Base-by-base conservation (phyloP, 164 flowering plant species). In the Chimonanthus praecox region DNA sequence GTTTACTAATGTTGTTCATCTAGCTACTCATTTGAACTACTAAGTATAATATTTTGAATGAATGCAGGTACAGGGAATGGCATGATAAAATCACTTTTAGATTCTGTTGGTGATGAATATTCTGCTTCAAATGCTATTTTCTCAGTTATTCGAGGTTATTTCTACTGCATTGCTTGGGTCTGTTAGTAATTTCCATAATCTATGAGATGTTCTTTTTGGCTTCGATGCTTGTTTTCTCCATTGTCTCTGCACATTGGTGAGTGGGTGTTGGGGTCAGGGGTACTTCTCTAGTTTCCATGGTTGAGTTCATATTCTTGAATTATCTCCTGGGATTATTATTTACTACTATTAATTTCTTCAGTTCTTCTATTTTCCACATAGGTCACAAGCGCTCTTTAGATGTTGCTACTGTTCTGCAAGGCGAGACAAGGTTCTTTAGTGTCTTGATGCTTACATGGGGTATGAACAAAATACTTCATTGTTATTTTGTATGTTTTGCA, bases 401-500 rank as follows among this genome's bases (percentile, higher is more conserved):
- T 82, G 95, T 96, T 64, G 92, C 97, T 69, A 96, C 99, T 50
- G 72, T 96, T 69, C 71, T 73, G 71, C 98, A 96, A 83, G 92
- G 88, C 71, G 82, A 86, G 71, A 89, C 86, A 68, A 88, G 74
- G 75, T 92, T 84, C 79, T 92, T 88, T 69, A 92, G 97, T 71
- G 88, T 96, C 71, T 83, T 96, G 85, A 96, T 92, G 97, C 95
- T 96, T 84, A 89, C 99, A 50, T 96, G 99, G 99, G 99, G 99
- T 96, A 92, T 69, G 77, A 13, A 60, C 60, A 43, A 1, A 64
- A 5, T 6, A 16, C 58, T 46, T 6, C 44, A 7, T 44, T 9
- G n/a, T 50, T 5, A 15, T 51, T 43, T 70, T 70, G 10, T 13
- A 66, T 46, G 45, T 46, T 66, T 9, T 5, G 4, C 11, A 15